Evolutionary conservation across 192 early-diverging fungal genomes (phyloP).

Genomic region (Coemansia sp.): DNA sequence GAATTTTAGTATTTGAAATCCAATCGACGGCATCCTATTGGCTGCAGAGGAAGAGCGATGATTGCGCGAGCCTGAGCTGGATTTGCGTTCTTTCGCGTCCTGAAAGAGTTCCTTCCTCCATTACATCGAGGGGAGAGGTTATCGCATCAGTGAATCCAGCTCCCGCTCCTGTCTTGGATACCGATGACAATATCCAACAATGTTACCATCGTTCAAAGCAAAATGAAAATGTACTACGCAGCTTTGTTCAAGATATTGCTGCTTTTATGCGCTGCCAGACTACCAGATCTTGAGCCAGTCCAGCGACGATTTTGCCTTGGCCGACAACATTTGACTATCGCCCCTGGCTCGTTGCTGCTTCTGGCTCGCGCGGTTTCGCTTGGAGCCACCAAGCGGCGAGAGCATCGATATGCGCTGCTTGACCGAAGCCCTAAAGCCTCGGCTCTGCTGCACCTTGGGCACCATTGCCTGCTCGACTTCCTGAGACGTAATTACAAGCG

Average conservation of each 20-base stretch:
- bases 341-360: conserved; percentile 14
- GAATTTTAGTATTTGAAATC: not conserved
- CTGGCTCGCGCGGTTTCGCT: not conserved
- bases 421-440: conserved; percentile 47
- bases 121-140: no score
- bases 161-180: not conserved
- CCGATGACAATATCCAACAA: not conserved
- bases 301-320: conserved; percentile 52
- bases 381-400: conserved; percentile 16
- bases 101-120: no score
- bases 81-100: no score
- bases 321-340: conserved; percentile 11
- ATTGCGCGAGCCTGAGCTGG: not conserved
- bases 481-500: conserved; percentile 76
- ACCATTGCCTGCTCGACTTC: conserved; percentile 65
- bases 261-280: not conserved
- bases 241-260: not conserved
- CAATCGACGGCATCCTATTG: not conserved
- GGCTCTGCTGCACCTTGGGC: conserved; percentile 39
- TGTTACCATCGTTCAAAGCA: not conserved
- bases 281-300: conserved; percentile 56
- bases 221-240: not conserved
- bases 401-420: conserved; percentile 51
- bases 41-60: not conserved
- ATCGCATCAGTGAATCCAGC: no score